Evolutionary conservation across 2,329 filamentous ascomycete species (phyloP).

Genomic region (Apiospora arundinis): DNA sequence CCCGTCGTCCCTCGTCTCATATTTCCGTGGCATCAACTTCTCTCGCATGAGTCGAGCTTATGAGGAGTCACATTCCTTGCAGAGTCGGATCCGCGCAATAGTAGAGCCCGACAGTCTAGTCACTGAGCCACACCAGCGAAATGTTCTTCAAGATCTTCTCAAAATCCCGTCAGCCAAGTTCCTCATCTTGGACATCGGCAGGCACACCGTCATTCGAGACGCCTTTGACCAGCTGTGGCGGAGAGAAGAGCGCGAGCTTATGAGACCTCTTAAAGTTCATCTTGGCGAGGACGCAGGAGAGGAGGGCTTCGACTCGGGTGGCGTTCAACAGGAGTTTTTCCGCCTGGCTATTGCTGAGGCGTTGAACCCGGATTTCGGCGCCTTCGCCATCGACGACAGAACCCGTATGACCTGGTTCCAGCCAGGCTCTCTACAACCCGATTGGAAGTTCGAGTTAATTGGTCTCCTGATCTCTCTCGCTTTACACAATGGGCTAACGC

Average conservation of each 20-base stretch:
- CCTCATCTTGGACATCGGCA: constrained; percentile 71
- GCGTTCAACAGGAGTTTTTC: constrained; percentile 97
- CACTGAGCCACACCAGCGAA: constrained; percentile 63
- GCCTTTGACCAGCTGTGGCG: constrained; percentile 90
- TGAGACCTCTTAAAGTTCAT: constrained; percentile 86
- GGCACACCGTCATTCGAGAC: constrained; percentile 72
- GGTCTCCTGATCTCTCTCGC: constrained; percentile 89
- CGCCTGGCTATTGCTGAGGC: constrained; percentile 81
- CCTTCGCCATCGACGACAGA: constrained; percentile 78
- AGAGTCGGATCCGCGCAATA: constrained; percentile 62
- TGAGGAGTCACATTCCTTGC: constrained; percentile 69
- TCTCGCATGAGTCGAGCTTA: constrained; percentile 82
- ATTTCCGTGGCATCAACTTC: constrained; percentile 89
- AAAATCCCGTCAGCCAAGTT: constrained; percentile 73
- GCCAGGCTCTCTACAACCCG: constrained; percentile 78
- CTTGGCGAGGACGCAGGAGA: constrained; percentile 84
- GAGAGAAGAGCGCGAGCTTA: constrained; percentile 79
- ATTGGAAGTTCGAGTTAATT: constrained; percentile 90
- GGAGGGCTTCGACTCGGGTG: constrained; percentile 90
- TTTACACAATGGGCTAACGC: constrained; percentile 88
- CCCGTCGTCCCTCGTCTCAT: constrained; percentile 74
- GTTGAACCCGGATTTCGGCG: constrained; percentile 77
- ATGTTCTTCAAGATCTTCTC: constrained; percentile 67
- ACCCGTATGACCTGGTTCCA: constrained; percentile 89
- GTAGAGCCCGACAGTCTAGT: constrained; percentile 61